A percentile compares a stretch with the other conserved stretches of the same genome.
Evolutionary conservation across 306 rosid species (phyloP).

Genomic region (Elaeagnus macrophylla): DNA sequence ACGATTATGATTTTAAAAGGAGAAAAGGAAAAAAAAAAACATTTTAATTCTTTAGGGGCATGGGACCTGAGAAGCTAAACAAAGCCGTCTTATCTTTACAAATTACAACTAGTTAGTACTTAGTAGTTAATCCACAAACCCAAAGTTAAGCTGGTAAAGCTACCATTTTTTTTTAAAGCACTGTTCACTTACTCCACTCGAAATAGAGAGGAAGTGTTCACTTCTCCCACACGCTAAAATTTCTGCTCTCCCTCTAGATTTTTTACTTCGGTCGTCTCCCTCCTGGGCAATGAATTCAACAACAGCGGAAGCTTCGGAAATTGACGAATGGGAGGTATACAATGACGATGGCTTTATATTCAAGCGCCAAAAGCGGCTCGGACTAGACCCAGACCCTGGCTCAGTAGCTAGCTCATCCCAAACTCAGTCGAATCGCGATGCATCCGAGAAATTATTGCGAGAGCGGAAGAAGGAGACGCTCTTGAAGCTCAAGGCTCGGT

Average conservation of each 20-base stretch:
- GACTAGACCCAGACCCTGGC: slow-evolving; percentile 14
- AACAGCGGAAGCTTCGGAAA: slow-evolving; percentile 16
- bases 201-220: not conserved
- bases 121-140: no score
- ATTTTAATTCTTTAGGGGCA: no score
- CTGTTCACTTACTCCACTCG: no score
- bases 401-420: not conserved
- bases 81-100: no score
- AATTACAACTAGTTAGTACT: no score
- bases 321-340: slow-evolving; percentile 58
- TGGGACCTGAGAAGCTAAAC: no score
- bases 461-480: slow-evolving; percentile 48
- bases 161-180: no score
- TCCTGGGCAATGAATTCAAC: slow-evolving; percentile 27
- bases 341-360: slow-evolving; percentile 71
- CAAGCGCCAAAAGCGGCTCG: slow-evolving; percentile 50
- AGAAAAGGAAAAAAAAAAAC: no score
- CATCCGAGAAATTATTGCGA: slow-evolving; percentile 27
- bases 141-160: no score
- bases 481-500: slow-evolving; percentile 38
- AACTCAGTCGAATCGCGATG: slow-evolving; percentile 17
- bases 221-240: not conserved
- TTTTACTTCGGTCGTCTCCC: slow-evolving; percentile 11
- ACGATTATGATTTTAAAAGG: no score
- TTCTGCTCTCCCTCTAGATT: not conserved